Base-by-base conservation (phyloP, 768 basidiomycete genomes). In the Macrolepiota albuminosa region DNA sequence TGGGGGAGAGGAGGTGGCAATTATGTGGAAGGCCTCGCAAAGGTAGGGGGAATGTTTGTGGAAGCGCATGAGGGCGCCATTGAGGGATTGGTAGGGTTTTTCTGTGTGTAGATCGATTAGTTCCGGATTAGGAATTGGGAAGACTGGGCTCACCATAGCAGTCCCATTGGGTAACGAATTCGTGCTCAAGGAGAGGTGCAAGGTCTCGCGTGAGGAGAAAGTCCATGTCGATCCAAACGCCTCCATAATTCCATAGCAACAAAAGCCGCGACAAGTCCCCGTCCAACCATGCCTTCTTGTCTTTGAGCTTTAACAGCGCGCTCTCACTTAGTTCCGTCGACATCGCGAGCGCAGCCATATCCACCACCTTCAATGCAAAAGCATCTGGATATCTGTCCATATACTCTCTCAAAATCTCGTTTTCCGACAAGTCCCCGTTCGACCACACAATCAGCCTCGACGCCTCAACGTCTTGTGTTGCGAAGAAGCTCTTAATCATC, bases 91-190 rank as follows among this genome's bases (percentile, higher is more conserved):
- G 52, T 79, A 78, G 51, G 72, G 68, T 67, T 79, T 79, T 60
- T 79, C 77, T 79, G 56, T n/a, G 6, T 9, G 26, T 6, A 45
- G 18, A 31, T 37, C 11, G 8, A 33, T 61, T 42, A 57, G 39
- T 31, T 33, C 34, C 31, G 43, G 14, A 9, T 1, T 1, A 21
- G 58, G 29, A 31, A 50, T n/a, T 8, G 21, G n/a, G 46, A 24
- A 13, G n/a, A 34, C 24, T 46, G 37, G 16, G 68, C 85, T 46
- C 70, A 94, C 95, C 92, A 67, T 98, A 98, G 71, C 96, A 98
- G 69, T 99, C 96, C 96, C 96, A 99, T 68, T 99, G 95, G 1
- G 93, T 96, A 10, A 98, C 93, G 69, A 95, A 99, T 72, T 99
- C 96, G 67, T 93, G 89, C 71, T 97, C 95, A 6, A 91, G 80